Base-by-base conservation (phyloP, 1,284 basidiomycete species). In the Cutaneotrichosporon sp. region DNA sequence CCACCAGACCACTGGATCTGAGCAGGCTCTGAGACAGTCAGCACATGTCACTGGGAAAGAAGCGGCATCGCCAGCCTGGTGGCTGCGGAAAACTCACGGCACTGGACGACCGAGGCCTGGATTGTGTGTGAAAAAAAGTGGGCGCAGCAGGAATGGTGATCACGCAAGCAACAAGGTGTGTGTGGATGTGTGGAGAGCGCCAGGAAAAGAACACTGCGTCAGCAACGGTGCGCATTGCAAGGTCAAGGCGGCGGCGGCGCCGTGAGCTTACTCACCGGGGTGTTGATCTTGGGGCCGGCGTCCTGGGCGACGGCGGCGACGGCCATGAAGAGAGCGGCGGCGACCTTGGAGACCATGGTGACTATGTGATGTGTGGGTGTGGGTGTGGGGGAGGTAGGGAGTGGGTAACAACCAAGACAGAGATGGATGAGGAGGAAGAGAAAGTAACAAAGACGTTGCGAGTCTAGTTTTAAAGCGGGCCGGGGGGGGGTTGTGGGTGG, bases 1-100 rank as follows among this genome's bases (percentile, higher is more conserved):
- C 86, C 85, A 41, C 77, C 82, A 37, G 60, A 45, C 84, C 85
- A 90, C 7, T 70, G 72, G 55, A 88, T 55, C 36, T 52, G 44
- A 40, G 54, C 61, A 45, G 67, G 67, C 52, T 66, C 68, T 68
- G 54, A 9, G 34, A 13, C 7, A 22, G 55, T 61, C 52, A 63
- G 59, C 39, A 15, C 8, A 7, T 47, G 38, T n/a, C 33, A 39
- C 38, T 8, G 26, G 26, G 14, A 20, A 30, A n/a, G 22, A 39
- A 21, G 35, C 8, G 41, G 22, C 30, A 7, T 5, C 10, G 26
- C 26, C 26, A 30, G n/a, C n/a, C n/a, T 8, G 43, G 18, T 17
- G 21, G 34, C 17, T 13, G 17, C 12, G n/a, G 38, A n/a, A 35
- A 13, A 63, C 66, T 65, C 55, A 69, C 67, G 64, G 56, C 84